Percentiles rank a stretch among this genome's conserved stretches.
Evolutionary conservation across 495 filamentous ascomycete species (phyloP).

Genomic region (Neurospora sp.): DNA sequence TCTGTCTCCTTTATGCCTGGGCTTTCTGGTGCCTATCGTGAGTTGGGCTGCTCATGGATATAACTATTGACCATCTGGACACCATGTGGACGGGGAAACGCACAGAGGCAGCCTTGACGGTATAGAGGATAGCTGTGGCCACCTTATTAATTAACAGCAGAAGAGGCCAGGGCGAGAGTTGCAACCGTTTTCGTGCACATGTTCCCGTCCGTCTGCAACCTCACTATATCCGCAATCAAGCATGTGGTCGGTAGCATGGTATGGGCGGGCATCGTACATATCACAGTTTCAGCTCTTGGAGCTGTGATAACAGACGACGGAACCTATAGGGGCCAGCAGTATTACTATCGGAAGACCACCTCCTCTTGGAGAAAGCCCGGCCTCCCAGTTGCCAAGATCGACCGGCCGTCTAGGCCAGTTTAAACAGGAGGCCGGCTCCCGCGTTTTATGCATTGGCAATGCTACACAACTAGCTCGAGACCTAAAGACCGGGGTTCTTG

Average conservation of each 20-base stretch:
- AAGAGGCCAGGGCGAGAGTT: background rate
- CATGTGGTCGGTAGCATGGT: background rate
- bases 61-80: background rate
- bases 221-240: background rate
- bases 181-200: background rate
- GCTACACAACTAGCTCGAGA: constrained; percentile 1
- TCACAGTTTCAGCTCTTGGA: background rate
- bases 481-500: constrained; percentile 9
- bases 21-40: background rate
- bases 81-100: background rate
- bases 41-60: background rate
- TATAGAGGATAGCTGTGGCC: background rate
- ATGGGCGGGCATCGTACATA: background rate
- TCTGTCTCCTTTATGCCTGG: background rate
- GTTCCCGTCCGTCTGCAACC: background rate
- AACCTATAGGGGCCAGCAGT: constrained; percentile 1
- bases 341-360: constrained; percentile 11
- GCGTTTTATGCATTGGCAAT: constrained; percentile 11
- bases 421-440: constrained; percentile 26
- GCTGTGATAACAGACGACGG: background rate
- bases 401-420: constrained; percentile 8
- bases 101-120: background rate
- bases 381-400: constrained; percentile 13
- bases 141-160: background rate
- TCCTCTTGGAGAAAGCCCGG: constrained; percentile 9